A percentile compares a stretch with the other conserved stretches of the same genome.
Evolutionary conservation across 768 basidiomycete species (phyloP).

Genomic region (Mycena kentingensis): DNA sequence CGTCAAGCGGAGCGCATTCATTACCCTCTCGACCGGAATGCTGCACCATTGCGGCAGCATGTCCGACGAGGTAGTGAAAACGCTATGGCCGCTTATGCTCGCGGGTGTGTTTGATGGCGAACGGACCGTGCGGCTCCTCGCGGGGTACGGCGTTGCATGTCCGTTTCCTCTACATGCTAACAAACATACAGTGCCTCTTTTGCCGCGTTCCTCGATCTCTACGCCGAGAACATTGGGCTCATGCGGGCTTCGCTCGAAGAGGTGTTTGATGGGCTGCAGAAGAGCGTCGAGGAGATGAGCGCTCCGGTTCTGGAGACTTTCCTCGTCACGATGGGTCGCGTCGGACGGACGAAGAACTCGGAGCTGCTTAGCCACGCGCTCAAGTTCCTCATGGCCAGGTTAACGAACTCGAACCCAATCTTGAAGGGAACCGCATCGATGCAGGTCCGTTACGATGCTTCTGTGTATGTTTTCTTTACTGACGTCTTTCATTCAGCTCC

Average conservation of each 20-base stretch:
- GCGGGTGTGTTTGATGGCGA: conserved; percentile 40
- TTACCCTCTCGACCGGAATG: conserved; percentile 42
- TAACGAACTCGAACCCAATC: conserved; percentile 68
- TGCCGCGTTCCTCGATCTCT: conserved; percentile 47
- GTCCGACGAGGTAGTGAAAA: no score
- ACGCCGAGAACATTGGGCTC: conserved; percentile 36
- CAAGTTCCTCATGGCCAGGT: conserved; percentile 62
- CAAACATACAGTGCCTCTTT: conserved; percentile 45
- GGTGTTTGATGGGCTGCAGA: conserved; percentile 49
- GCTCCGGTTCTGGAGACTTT: conserved; percentile 62
- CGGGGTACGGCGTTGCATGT: conserved; percentile 55
- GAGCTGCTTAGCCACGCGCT: conserved; percentile 62
- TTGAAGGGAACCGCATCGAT: conserved; percentile 68
- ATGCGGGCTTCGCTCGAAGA: conserved; percentile 32
- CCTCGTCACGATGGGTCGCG: conserved; percentile 58
- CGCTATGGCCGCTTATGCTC: conserved; percentile 12
- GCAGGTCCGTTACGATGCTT: conserved; percentile 55
- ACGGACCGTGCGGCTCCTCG: conserved; percentile 61
- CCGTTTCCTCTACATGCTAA: background rate
- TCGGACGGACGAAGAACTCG: conserved; percentile 52
- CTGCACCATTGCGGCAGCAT: conserved; percentile 37
- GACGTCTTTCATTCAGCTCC: conserved; percentile 46
- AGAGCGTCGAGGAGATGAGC: conserved; percentile 48
- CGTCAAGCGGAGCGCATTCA: conserved; percentile 48
- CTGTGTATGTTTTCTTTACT: conserved; percentile 5